phyloP scores from a whole-genome alignment of 192 early-diverging fungal genomes.

The Entomortierella beljakovae region DNA sequence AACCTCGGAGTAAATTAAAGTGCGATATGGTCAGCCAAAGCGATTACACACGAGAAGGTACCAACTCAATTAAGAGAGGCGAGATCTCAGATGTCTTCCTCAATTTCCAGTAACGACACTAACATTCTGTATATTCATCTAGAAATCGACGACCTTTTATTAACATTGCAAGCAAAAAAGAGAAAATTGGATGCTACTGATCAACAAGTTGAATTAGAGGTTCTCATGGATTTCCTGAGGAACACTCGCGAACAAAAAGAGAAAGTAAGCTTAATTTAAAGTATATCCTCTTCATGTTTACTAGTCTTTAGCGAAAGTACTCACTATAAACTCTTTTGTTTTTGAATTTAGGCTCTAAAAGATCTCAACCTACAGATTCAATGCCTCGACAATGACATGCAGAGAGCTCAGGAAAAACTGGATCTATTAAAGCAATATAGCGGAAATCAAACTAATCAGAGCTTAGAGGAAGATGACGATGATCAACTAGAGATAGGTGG shows the following conservation, averaged over 20 bases:
- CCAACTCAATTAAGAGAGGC: neutral
- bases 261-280: conserved; percentile 38
- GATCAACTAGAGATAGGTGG: conserved; percentile 23
- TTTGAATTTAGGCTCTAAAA: conserved; percentile 46
- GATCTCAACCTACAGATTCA: conserved; percentile 55
- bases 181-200: conserved; percentile 66
- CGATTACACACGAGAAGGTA: conserved; percentile 41
- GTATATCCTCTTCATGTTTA: no score
- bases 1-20: conserved; percentile 13
- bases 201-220: conserved; percentile 66
- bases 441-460: conserved; percentile 18
- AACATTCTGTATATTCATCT: neutral
- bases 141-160: conserved; percentile 75
- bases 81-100: no score
- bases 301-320: no score
- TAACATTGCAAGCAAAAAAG: conserved; percentile 71
- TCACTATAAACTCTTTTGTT: no score
- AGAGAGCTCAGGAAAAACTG: conserved; percentile 52
- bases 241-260: conserved; percentile 69
- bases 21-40: conserved; percentile 35
- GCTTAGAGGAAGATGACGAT: conserved; percentile 46
- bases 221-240: conserved; percentile 74
- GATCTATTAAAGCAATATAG: conserved; percentile 30
- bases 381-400: conserved; percentile 61
- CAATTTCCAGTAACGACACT: no score